These are phyloP conservation scores for Manihot esculenta DNA, from an alignment of 441 rosid genomes.

Conservation along the genomic window DNA sequence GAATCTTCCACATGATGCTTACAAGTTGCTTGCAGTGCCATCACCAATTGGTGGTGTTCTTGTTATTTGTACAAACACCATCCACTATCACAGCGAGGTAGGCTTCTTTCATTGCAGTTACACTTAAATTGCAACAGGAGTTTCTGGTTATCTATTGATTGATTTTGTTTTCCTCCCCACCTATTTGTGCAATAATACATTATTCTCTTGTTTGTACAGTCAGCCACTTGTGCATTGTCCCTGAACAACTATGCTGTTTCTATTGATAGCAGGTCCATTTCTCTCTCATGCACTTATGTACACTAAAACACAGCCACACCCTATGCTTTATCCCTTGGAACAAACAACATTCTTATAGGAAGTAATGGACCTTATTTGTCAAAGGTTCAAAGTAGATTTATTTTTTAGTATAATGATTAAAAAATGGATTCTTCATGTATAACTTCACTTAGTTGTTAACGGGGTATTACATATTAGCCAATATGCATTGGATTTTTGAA, in stretches of 20 bases:
- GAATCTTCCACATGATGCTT: slow-evolving; percentile 98
- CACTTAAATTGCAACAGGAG: slow-evolving; percentile 14
- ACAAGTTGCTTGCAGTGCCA: slow-evolving; percentile 96
- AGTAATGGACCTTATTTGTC: slow-evolving; percentile 1
- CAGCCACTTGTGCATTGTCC: slow-evolving; percentile 87
- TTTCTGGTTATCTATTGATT: slow-evolving; percentile 18
- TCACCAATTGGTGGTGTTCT: slow-evolving; percentile 98
- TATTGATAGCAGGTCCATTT: slow-evolving; percentile 68
- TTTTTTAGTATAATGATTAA: not conserved
- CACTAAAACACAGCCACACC: not conserved
- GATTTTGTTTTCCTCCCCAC: slow-evolving; percentile 10
- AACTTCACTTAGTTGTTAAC: too few species aligned
- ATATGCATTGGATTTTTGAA: too few species aligned
- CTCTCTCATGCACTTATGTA: not conserved
- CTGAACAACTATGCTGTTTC: slow-evolving; percentile 81
- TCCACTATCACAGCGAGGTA: slow-evolving; percentile 99
- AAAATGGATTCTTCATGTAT: not conserved
- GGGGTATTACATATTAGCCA: too few species aligned
- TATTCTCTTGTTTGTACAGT: slow-evolving; percentile 62
- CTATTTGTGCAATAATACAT: slow-evolving; percentile 22
- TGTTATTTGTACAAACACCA: slow-evolving; percentile 79
- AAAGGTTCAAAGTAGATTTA: too few species aligned
- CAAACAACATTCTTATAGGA: not conserved
- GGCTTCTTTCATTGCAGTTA: slow-evolving; percentile 17
- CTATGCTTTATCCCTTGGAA: not conserved